These are phyloP conservation scores for Gossypium davidsonii DNA, from an alignment of 441 rosid genomes.

Conservation along the genomic window DNA sequence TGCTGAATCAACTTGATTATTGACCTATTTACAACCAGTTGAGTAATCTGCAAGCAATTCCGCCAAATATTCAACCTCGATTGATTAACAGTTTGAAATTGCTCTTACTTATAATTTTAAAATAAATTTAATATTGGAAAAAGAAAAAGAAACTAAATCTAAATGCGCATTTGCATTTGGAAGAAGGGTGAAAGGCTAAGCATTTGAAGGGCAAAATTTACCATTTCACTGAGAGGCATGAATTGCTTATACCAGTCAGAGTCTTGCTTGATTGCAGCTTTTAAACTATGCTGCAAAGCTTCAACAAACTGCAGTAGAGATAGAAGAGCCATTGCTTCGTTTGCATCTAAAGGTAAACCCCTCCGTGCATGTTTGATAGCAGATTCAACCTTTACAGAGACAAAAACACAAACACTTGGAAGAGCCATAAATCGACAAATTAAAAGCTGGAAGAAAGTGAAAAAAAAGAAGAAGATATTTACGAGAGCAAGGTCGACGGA, in stretches of 20 bases:
- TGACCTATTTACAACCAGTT: constrained; percentile 44
- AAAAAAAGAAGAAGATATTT: constrained; percentile 8
- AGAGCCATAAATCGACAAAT: background rate
- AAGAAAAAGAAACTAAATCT: background rate
- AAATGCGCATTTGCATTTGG: background rate
- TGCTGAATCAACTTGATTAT: constrained; percentile 52
- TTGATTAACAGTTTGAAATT: background rate
- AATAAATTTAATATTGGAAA: background rate
- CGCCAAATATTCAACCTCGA: background rate
- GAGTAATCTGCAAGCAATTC: constrained; percentile 49
- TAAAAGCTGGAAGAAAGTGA: background rate
- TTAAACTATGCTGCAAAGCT: constrained; percentile 56
- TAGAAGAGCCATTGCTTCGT: constrained; percentile 62
- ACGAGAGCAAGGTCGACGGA: constrained; percentile 48
- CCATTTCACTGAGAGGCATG: constrained; percentile 73
- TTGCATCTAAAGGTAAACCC: constrained; percentile 40
- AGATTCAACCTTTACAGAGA: constrained; percentile 46
- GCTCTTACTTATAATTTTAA: too few relatives aligned
- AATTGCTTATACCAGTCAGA: constrained; percentile 59
- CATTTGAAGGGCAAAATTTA: constrained; percentile 17
- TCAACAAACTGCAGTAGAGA: constrained; percentile 50
- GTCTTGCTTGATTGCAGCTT: constrained; percentile 62
- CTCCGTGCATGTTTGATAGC: constrained; percentile 47
- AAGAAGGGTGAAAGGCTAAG: background rate
- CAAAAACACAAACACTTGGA: constrained; percentile 14